Evolutionary conservation across 2,329 filamentous ascomycete genomes (phyloP), one percentile per base, ranked within the genome.

Genomic region (Fusarium sp.): DNA sequence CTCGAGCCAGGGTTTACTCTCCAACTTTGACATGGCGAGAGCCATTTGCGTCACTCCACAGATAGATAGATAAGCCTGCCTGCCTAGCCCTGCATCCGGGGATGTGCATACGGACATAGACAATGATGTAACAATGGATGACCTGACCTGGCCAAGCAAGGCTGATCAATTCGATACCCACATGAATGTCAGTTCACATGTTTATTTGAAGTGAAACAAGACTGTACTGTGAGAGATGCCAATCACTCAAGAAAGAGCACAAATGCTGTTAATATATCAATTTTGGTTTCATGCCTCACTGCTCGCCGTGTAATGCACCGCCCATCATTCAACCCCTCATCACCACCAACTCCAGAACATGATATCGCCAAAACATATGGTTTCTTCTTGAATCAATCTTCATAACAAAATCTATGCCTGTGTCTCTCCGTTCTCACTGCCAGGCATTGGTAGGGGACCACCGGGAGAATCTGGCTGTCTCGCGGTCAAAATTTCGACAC

Each of bases 401-500:
- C 50, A 60, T 56, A 17, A 42, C 14, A 35, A 32, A 35, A 35
- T 50, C 30, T 74, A 64, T 20, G 50, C 64, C 52, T 64, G 45
- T 35, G 60, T 60, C 18, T 70, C 77, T 35, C 52, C 53, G 32
- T 61, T 66, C 40, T 73, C 68, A 33, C 64, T 58, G 5, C 61
- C 71, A 32, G 89, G 89, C 82, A 91, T 89, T 7, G 88, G 83
- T 17, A 93, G 82, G 7, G 91, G 86, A 2, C 93, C 93, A 66
- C 93, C 93, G 2, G 93, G 93, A 27, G 92, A 95, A 78, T 92
- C 87, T 49, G 88, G 84, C 45, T 89, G 82, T 73, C 93, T 88
- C 44, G 93, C 93, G 1, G 93, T 97, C 74, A 97, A 81, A 46
- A 97, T 85, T 81, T 97, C 93, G 10, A 94, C 91, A 3, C 93